Evolutionary conservation across 306 rosid genomes (phyloP), one percentile per base, ranked within the genome.

Genomic region (Cucumis hystrix): DNA sequence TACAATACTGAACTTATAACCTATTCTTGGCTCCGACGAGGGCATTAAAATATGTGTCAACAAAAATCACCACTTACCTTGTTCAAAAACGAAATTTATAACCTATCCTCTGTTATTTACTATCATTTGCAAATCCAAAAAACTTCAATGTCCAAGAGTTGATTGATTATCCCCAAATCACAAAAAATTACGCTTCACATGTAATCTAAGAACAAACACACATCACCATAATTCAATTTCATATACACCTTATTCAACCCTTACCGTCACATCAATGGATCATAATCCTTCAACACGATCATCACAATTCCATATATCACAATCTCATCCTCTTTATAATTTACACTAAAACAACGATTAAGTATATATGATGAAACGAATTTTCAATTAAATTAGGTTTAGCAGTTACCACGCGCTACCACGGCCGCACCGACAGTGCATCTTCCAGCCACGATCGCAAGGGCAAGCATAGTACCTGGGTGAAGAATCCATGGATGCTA

Each of bases 401-500:
- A 52, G 8, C 20, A 13, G 40, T 23, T 70, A 70, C 76, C 76
- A 70, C 4, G 76, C 35, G 37, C 59, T 16, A n/a, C 57, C 75
- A 45, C 11, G 76, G 41, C 76, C 58, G 59, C 76, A 70, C 59
- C 76, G 59, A 47, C 76, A 70, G 21, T 70, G 20, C 76, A 16
- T 70, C 76, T 70, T 70, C 74, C 74, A 67, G 54, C 74, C 54
- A 17, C 72, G 72, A 65, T 65, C 15, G 52, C 76, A 70, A 47
- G 76, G 39, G 40, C 76, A 70, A 55, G n/a, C 74, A 43, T 68
- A 6, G 58, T 23, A 28, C 59, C 40, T 70, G 20, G 55, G 11
- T 12, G 76, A 47, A 70, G 76, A 21, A 45, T 70, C 76, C 59
- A 21, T 17, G 39, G 87, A 80, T 0, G 89, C 89, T n/a, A 91